A percentile compares a stretch with the other conserved stretches of the same genome.
phyloP scores from a whole-genome alignment of 805 yeast species.

The Candida insectorum region DNA sequence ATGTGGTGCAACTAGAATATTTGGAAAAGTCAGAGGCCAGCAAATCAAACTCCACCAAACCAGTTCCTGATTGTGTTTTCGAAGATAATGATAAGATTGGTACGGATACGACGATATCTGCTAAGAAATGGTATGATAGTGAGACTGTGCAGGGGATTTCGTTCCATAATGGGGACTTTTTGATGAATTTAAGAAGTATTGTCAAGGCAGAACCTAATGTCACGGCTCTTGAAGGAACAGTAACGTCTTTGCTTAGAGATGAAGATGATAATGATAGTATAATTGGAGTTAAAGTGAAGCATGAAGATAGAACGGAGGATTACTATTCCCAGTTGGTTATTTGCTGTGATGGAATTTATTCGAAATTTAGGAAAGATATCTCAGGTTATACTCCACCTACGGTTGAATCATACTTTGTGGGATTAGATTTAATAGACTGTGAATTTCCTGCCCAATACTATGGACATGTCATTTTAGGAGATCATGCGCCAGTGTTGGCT shows the following conservation, averaged over 20 bases:
- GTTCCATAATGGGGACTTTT: conserved; percentile 89
- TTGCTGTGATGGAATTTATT: conserved; percentile 90
- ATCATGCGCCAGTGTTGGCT: conserved; percentile 82
- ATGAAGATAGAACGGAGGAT: conserved; percentile 32
- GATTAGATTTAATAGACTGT: conserved; percentile 72
- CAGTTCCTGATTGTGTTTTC: conserved; percentile 53
- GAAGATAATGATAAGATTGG: conserved; percentile 55
- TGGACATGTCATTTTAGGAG: conserved; percentile 88
- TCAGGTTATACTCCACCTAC: conserved; percentile 58
- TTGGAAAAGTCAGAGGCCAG: conserved; percentile 54
- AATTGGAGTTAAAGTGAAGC: conserved; percentile 70
- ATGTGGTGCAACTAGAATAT: conserved; percentile 61
- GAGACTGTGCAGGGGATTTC: conserved; percentile 71
- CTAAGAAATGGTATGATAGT: conserved; percentile 54
- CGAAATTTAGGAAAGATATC: conserved; percentile 81
- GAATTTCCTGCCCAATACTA: conserved; percentile 68
- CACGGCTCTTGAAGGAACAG: conserved; percentile 79
- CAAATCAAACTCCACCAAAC: conserved; percentile 39
- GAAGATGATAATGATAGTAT: conserved; percentile 48
- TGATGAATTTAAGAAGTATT: conserved; percentile 70
- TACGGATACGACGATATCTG: conserved; percentile 45
- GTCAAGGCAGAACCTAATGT: conserved; percentile 71
- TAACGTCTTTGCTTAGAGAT: conserved; percentile 59
- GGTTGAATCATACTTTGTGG: conserved; percentile 83
- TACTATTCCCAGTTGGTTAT: conserved; percentile 61